Conservation (phyloP, 371 early-diverging fungal species). For the Lichtheimia hyalospora region DNA sequence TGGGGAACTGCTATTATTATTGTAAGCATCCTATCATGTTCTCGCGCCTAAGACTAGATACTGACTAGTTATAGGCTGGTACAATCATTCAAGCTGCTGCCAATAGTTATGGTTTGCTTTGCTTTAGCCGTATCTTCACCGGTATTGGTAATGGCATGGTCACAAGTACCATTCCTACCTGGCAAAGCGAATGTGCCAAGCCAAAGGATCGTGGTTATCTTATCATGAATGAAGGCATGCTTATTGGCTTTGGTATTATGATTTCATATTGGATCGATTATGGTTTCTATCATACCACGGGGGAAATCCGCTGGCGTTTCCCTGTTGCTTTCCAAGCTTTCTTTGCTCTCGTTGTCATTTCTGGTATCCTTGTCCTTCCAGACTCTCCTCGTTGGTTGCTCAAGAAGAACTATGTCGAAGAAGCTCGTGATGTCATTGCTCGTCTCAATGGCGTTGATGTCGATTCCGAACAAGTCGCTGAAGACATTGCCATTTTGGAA, state of each 20-base stretch:
- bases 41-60: neutral
- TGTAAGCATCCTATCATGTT: conserved; percentile 1
- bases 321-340: conserved; percentile 52
- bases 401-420: conserved; percentile 36
- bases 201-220: conserved; percentile 16
- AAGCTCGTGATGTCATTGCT: conserved; percentile 40
- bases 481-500: conserved; percentile 45
- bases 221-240: conserved; percentile 23
- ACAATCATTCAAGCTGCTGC: conserved; percentile 44
- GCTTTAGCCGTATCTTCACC: conserved; percentile 50
- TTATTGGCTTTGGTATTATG: conserved; percentile 21
- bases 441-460: conserved; percentile 36
- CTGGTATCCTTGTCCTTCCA: conserved; percentile 48
- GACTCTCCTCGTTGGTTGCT: conserved; percentile 62
- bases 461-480: conserved; percentile 27
- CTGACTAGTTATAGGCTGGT: conserved; percentile 16
- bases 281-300: conserved; percentile 35
- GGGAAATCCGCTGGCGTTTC: conserved; percentile 50
- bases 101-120: conserved; percentile 34
- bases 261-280: conserved; percentile 47
- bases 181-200: conserved; percentile 20
- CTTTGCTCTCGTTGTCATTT: conserved; percentile 45
- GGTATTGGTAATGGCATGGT: conserved; percentile 59
- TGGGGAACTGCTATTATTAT: conserved; percentile 14
- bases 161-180: conserved; percentile 38